phyloP scores from a whole-genome alignment of 257 asterid genomes.

The Coffea canephora region DNA sequence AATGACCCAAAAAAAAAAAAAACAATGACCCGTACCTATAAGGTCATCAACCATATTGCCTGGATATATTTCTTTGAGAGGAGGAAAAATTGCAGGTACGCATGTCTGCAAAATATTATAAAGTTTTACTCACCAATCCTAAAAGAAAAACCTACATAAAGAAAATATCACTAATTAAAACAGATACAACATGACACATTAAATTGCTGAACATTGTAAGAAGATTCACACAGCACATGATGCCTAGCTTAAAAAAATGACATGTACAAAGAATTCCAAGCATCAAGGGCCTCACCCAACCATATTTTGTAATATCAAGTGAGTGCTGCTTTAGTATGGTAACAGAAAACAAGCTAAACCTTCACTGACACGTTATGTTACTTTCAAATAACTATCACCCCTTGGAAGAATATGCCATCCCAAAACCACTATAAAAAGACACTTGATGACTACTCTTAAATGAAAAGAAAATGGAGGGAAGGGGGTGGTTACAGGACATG shows the following conservation, averaged over 20 bases:
- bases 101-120: conserved; percentile 63
- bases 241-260: not conserved
- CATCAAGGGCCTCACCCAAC: not conserved
- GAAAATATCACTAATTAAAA: not conserved
- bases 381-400: not conserved
- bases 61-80: conserved; percentile 83
- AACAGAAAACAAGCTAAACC: not conserved
- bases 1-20: not conserved
- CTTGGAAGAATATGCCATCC: not conserved
- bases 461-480: not conserved
- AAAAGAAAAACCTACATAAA: not conserved
- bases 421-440: not conserved
- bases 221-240: not conserved
- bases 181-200: not conserved
- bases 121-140: not conserved
- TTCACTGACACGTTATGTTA: too few relatives aligned
- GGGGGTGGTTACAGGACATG: not conserved
- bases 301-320: not conserved
- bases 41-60: conserved; percentile 79
- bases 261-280: not conserved
- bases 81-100: conserved; percentile 82
- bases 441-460: not conserved
- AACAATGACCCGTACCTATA: conserved; percentile 43
- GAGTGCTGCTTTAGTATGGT: not conserved
- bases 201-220: not conserved